These are phyloP conservation scores for Hebeloma cylindrosporum DNA, from an alignment of 768 basidiomycete species.

Conservation along the genomic window DNA sequence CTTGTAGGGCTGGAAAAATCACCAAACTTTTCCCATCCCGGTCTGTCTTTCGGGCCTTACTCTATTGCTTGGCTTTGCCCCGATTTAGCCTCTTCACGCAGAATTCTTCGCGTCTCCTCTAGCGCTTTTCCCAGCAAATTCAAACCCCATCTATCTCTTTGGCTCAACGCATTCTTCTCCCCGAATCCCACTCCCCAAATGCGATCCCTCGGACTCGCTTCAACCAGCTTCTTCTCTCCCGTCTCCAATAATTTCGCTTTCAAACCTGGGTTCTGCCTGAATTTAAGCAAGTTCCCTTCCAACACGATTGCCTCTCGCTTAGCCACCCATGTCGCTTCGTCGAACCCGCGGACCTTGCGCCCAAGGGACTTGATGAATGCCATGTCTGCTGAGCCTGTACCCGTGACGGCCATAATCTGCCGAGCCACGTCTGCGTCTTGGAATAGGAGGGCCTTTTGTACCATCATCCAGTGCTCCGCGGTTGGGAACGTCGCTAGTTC, in stretches of 20 bases:
- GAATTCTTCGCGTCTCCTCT: constrained; percentile 36
- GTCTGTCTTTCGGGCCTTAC: no score
- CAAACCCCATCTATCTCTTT: constrained; percentile 49
- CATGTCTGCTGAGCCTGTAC: constrained; percentile 35
- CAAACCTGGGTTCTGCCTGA: constrained; percentile 46
- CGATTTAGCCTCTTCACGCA: constrained; percentile 36
- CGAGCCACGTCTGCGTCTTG: constrained; percentile 42
- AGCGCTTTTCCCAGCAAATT: constrained; percentile 56
- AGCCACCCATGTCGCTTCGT: constrained; percentile 47
- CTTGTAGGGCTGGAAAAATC: no score
- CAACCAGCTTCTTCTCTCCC: constrained; percentile 48
- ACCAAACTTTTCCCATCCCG: no score
- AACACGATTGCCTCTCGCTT: constrained; percentile 50
- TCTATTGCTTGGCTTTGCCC: no score
- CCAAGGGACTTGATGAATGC: constrained; percentile 53
- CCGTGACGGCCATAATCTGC: constrained; percentile 39
- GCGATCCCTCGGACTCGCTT: constrained; percentile 58
- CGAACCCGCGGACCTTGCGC: constrained; percentile 47
- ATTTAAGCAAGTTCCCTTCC: constrained; percentile 56
- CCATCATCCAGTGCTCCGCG: constrained; percentile 72
- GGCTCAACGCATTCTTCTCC: constrained; percentile 45
- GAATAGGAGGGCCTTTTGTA: constrained; percentile 59
- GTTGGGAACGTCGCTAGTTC: no score
- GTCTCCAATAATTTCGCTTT: constrained; percentile 44
- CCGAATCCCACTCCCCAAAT: constrained; percentile 67